A percentile compares a stretch with the other conserved stretches of the same genome.
Evolutionary conservation across 2,329 filamentous ascomycete species (phyloP).

Genomic region (Stagonosporopsis tanaceti): DNA sequence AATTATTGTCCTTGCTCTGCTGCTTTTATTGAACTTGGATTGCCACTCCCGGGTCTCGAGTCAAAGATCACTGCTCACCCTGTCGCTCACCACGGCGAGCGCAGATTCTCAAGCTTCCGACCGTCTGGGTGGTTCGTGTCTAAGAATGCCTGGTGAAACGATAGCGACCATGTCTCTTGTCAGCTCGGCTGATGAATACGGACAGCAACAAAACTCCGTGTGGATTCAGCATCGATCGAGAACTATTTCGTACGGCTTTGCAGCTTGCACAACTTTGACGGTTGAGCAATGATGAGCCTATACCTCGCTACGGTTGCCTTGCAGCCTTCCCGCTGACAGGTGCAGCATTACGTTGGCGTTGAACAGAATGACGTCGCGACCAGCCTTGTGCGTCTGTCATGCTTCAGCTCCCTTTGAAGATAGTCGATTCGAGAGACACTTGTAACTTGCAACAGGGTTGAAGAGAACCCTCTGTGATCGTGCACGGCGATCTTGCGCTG

Average conservation of each 20-base stretch:
- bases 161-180: conserved; percentile 1
- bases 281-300: not conserved
- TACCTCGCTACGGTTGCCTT: not conserved
- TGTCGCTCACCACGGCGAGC: not conserved
- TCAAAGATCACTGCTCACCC: not conserved
- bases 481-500: not conserved
- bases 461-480: not conserved
- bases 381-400: not conserved
- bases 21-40: not conserved
- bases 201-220: not conserved
- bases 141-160: conserved; percentile 9
- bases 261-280: not conserved
- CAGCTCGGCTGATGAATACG: conserved; percentile 3
- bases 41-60: not conserved
- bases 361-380: conserved; percentile 1
- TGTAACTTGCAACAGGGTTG: not conserved
- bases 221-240: not conserved
- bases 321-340: not conserved
- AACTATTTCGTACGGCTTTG: not conserved
- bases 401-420: not conserved
- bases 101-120: not conserved
- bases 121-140: not conserved
- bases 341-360: not conserved
- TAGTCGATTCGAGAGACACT: not conserved
- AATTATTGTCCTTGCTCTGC: not conserved